These are phyloP conservation scores for Phytophthora fragariae DNA, from an alignment of 352 stramenopile genomes.

Conservation along the genomic window DNA sequence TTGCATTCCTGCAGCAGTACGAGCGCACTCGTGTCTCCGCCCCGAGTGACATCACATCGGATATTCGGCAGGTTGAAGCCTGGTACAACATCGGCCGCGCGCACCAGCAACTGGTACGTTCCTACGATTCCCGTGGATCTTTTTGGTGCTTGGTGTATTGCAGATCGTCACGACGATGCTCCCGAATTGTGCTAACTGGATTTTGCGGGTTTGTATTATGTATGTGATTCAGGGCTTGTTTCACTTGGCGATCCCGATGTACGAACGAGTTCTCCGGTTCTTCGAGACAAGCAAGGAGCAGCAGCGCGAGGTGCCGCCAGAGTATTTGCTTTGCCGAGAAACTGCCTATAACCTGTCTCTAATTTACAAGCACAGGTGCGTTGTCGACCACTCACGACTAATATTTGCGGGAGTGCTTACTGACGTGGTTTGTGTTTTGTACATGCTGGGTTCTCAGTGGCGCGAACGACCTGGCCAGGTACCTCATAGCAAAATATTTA, in stretches of 20 bases:
- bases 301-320: constrained; percentile 51
- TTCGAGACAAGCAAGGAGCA: constrained; percentile 70
- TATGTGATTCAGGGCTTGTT: constrained; percentile 69
- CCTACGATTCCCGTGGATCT: not conserved
- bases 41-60: constrained; percentile 61
- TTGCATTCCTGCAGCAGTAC: constrained; percentile 88
- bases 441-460: constrained; percentile 44
- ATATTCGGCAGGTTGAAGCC: constrained; percentile 75
- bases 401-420: not conserved
- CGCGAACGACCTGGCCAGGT: constrained; percentile 77
- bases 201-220: constrained; percentile 4
- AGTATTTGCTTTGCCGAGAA: constrained; percentile 83
- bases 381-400: not conserved
- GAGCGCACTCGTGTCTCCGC: constrained; percentile 60
- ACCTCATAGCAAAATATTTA: constrained; percentile 86
- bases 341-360: constrained; percentile 90
- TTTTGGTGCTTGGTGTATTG: constrained; percentile 7
- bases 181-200: constrained; percentile 2
- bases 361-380: constrained; percentile 89
- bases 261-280: constrained; percentile 85
- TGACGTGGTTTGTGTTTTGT: constrained; percentile 1
- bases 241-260: constrained; percentile 89
- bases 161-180: not conserved
- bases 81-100: constrained; percentile 91
- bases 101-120: constrained; percentile 85